Base-by-base conservation (phyloP, 495 filamentous ascomycete genomes). In the Glonium stellatum region DNA sequence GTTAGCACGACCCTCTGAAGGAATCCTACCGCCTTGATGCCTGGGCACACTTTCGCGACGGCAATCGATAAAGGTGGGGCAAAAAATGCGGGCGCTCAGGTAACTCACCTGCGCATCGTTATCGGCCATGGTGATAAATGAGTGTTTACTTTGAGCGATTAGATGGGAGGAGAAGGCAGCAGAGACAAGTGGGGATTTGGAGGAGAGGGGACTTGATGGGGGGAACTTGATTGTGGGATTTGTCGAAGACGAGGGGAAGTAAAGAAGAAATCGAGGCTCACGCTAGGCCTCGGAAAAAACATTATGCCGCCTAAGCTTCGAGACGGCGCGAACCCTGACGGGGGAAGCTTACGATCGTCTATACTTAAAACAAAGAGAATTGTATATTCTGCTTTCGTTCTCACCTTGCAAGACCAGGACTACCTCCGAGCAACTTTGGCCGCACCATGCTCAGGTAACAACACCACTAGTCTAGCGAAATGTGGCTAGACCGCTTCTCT, bases 401-500 rank as follows among this genome's bases (percentile, higher is more conserved):
- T 31, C 6, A 6, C 27, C 27, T 31, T 44, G 39, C 39, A 44
- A 18, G 13, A 44, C 39, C 39, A 44, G 18, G 27, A 13, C 10
- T 13, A 11, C 13, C 18, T 44, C 39, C 13, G 39, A 44, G 39
- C 10, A 44, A 11, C 18, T 11, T 44, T 50, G 21, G 19, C 41
- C 48, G 21, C 48, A 23, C 15, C 3, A 51, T 51, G 48, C 19
- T 15, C 21, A 51, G 18, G 48, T 51, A 51, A 23, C 15, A 18
- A 27, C 22, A 1, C 22, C 4, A 5, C 13, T 48, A 18, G 27
- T 27, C 47, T 31, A 56, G 25, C 49, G 77, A 58, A 62, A 95
- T 95, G 90, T 93, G 89, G 88, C 84, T 92, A 64, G 89, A 95
- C 79, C 85, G 89, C 67, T 84, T 92, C 61, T 85, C 87, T 55